Conservation (phyloP, 2,329 filamentous ascomycete species). For the Alternaria atra region DNA sequence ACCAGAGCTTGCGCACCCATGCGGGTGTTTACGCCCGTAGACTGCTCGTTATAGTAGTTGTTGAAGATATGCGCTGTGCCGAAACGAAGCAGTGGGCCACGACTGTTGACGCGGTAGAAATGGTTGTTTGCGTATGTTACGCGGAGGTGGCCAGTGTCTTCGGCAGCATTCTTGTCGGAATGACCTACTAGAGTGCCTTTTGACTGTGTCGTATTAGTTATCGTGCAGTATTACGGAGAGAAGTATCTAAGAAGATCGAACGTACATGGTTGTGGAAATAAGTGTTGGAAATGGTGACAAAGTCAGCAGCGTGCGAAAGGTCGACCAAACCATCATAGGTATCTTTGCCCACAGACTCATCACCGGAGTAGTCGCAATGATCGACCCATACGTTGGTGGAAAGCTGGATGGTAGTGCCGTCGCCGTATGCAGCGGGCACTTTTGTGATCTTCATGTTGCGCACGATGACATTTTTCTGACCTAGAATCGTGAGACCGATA, state of each 20-base stretch:
- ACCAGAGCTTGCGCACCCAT: conserved; percentile 54
- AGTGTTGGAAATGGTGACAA: conserved; percentile 62
- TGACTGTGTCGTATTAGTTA: conserved; percentile 29
- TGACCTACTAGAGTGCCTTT: conserved; percentile 68
- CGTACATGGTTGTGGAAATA: conserved; percentile 61
- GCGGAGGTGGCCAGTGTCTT: conserved; percentile 67
- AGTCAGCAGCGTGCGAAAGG: conserved; percentile 69
- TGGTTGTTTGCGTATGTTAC: conserved; percentile 73
- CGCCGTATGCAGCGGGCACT: conserved; percentile 63
- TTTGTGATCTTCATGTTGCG: conserved; percentile 69
- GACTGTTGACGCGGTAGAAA: conserved; percentile 70
- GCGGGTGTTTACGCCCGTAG: conserved; percentile 52
- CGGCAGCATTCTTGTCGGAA: conserved; percentile 63
- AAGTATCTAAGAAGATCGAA: not conserved
- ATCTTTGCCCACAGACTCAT: conserved; percentile 35
- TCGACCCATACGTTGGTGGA: conserved; percentile 69
- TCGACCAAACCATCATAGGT: conserved; percentile 59
- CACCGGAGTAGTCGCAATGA: conserved; percentile 69
- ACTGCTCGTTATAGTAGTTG: conserved; percentile 51
- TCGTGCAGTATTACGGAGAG: not conserved
- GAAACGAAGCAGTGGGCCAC: conserved; percentile 69
- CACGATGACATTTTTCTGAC: conserved; percentile 67
- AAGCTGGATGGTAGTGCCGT: conserved; percentile 66
- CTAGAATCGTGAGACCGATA: conserved; percentile 63
- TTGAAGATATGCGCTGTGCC: conserved; percentile 70